phyloP scores from a whole-genome alignment of 169 alveolate species.

The Plasmodium relictum region DNA sequence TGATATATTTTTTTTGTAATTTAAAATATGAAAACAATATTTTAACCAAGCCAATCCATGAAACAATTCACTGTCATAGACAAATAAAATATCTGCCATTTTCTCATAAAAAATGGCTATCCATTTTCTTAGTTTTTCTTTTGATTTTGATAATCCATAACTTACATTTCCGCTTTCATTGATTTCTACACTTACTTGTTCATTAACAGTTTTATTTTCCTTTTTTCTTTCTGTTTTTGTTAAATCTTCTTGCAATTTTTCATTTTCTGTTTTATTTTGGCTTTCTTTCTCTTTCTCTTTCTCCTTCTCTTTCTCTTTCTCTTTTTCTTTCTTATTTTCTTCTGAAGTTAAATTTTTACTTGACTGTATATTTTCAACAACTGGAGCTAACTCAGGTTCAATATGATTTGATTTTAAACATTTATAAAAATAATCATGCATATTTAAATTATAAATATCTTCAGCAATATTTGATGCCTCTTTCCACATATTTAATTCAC shows the following conservation, averaged over 20 bases:
- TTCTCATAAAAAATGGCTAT: conserved; percentile 93
- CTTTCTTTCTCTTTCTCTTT: neutral
- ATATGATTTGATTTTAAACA: conserved; percentile 21
- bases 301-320: neutral
- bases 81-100: conserved; percentile 93
- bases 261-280: neutral
- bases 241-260: neutral
- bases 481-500: conserved; percentile 95
- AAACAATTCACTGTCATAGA: conserved; percentile 93
- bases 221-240: conserved; percentile 4
- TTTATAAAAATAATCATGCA: conserved; percentile 84
- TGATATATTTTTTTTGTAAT: conserved; percentile 88
- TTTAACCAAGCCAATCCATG: conserved; percentile 94
- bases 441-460: conserved; percentile 91
- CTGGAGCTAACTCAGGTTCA: conserved; percentile 20
- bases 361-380: conserved; percentile 3
- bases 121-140: conserved; percentile 90
- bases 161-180: conserved; percentile 75
- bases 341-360: neutral
- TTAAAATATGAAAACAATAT: conserved; percentile 88
- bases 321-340: neutral
- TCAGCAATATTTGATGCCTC: conserved; percentile 96
- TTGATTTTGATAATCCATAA: conserved; percentile 77
- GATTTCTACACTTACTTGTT: neutral
- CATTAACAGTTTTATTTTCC: conserved; percentile 3